Evolutionary conservation across 768 basidiomycete species (phyloP), one percentile per base, ranked within the genome.

Genomic region (Auricularia cornea): DNA sequence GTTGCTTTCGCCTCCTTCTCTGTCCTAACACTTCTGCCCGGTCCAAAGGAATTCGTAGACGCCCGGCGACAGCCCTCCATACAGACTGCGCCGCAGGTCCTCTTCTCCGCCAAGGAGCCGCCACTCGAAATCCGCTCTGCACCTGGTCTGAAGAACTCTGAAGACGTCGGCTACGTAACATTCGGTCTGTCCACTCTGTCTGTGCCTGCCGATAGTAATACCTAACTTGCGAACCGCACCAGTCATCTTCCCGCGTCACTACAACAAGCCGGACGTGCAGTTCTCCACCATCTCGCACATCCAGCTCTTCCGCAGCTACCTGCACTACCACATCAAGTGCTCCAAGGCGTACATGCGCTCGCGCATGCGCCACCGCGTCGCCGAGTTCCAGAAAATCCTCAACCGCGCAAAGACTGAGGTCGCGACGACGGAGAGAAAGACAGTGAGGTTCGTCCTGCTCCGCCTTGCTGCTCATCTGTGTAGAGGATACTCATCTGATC

Each of bases 301-400:
- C 70, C 93, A 98, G 73, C 80, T 96, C 29, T 98, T 99, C 89
- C 85, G 97, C 62, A 94, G 98, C 75, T 98, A 98, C 72, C 80
- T 99, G n/a, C 97, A 99, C 77, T 98, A 98, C 75, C 96, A 98
- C 72, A 97, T 99, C 83, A 98, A 96, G 71, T 95, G 94, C 73
- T 94, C 89, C 60, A 98, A 98, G 75, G 97, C 96, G 0, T 98
- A 99, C 77, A 96, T 99, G 93, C 96, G 98, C 76, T 95, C 93
- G 2, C 82, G 97, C 54, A 95, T 98, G 94, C 82, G 97, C 65
- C 82, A 89, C 69, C 86, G 97, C 11, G 97, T 97, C 14, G 84
- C 90, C 1, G 93, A 97, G 75, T 98, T 99, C 81, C 90, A 93
- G 77, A 94, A 94, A 75, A 87, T 99, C 60, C 76, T 99, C 71